Conservation (phyloP, 129 eudicot genomes). For the Logfia minima region DNA sequence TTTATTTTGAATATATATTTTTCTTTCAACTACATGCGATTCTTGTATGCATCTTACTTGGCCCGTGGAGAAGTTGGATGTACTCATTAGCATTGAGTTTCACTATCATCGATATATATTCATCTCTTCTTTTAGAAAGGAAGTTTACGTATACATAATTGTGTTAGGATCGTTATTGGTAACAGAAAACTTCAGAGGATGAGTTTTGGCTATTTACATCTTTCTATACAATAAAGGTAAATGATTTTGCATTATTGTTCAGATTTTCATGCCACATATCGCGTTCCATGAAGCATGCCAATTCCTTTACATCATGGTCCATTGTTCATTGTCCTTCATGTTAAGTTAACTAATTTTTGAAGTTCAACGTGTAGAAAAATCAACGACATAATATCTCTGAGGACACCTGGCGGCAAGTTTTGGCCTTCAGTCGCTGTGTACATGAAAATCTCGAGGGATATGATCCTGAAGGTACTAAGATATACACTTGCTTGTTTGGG, state of each 20-base stretch:
- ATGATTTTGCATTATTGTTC: background rate
- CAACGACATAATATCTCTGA: conserved; percentile 95
- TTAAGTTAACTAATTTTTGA: background rate
- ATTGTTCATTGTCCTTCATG: background rate
- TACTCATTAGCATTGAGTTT: background rate
- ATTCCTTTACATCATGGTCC: background rate
- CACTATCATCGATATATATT: background rate
- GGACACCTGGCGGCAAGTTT: conserved; percentile 98
- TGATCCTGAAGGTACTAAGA: conserved; percentile 82
- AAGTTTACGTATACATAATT: background rate
- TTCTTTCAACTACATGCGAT: background rate
- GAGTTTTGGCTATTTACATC: background rate
- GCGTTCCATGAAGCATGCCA: background rate
- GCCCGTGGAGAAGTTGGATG: background rate
- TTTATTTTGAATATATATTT: too few relatives aligned
- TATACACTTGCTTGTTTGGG: background rate
- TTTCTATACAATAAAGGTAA: background rate
- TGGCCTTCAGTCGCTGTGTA: conserved; percentile 92
- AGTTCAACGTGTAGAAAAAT: conserved; percentile 46
- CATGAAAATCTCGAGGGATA: conserved; percentile 97
- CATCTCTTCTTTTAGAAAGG: background rate
- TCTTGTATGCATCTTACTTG: background rate
- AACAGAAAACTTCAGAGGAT: background rate
- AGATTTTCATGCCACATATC: background rate
- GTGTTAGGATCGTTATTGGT: background rate